Conservation (phyloP, 495 filamentous ascomycete genomes). For the Podospora conica region DNA sequence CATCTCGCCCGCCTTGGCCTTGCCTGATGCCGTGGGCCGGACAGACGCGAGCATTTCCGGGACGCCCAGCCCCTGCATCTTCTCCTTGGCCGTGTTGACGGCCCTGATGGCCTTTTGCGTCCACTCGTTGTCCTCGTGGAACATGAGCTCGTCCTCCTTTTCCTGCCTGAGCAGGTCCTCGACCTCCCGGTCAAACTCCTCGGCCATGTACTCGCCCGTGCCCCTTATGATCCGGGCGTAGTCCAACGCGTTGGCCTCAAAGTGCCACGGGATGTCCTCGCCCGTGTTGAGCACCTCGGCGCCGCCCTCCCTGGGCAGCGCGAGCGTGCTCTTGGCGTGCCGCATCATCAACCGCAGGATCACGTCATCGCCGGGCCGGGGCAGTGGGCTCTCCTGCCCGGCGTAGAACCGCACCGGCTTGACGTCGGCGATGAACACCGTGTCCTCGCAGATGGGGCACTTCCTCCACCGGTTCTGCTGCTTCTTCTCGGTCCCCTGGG, state of each 20-base stretch:
- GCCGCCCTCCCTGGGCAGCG: slow-evolving; percentile 72
- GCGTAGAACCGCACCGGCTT: slow-evolving; percentile 85
- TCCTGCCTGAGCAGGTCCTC: slow-evolving; percentile 66
- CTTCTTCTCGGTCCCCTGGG: slow-evolving; percentile 51
- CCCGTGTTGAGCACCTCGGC: slow-evolving; percentile 58
- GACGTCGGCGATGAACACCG: slow-evolving; percentile 80
- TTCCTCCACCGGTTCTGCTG: slow-evolving; percentile 68
- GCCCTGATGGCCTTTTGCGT: slow-evolving; percentile 70
- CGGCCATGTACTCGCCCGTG: slow-evolving; percentile 76
- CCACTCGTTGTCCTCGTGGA: slow-evolving; percentile 91
- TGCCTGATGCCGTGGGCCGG: background rate
- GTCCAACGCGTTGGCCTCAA: slow-evolving; percentile 87
- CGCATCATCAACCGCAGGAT: slow-evolving; percentile 79
- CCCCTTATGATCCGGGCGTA: slow-evolving; percentile 96
- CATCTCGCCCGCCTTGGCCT: slow-evolving; percentile 23
- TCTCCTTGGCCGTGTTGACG: slow-evolving; percentile 67
- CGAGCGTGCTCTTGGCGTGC: slow-evolving; percentile 71
- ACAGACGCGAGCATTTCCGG: slow-evolving; percentile 10
- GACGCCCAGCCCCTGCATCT: slow-evolving; percentile 39
- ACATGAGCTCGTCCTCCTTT: slow-evolving; percentile 84
- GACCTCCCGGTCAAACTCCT: slow-evolving; percentile 74
- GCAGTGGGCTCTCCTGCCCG: slow-evolving; percentile 76
- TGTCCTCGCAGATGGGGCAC: slow-evolving; percentile 93
- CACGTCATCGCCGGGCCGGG: slow-evolving; percentile 79
- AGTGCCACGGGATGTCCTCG: slow-evolving; percentile 88